Conservation (phyloP, 345 rosid genomes). For the Aquilaria sinensis region DNA sequence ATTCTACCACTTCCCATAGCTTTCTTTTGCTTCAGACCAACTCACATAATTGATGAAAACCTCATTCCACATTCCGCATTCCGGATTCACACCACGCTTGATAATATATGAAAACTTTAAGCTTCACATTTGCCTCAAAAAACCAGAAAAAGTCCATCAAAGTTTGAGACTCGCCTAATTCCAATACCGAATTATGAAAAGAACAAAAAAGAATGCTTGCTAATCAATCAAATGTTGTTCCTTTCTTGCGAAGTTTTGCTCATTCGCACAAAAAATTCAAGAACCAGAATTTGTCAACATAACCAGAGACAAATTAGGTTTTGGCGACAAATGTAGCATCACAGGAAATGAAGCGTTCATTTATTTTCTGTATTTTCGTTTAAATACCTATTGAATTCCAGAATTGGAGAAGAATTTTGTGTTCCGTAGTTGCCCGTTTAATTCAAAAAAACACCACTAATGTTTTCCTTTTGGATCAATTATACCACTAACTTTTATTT, state of each 20-base stretch:
- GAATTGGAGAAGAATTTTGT: conserved; percentile 40
- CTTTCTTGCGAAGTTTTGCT: not conserved
- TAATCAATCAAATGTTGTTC: conserved; percentile 8
- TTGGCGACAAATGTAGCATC: conserved; percentile 20
- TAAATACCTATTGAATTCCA: conserved; percentile 31
- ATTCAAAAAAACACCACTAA: not conserved
- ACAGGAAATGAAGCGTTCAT: not conserved
- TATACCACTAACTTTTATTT: not conserved
- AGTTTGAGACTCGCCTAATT: not conserved
- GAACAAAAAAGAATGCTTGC: not conserved
- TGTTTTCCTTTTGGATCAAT: no score
- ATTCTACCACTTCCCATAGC: conserved; percentile 59
- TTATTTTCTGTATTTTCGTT: not conserved
- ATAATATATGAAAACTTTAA: no score
- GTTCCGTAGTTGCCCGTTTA: conserved; percentile 34
- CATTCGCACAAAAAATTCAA: conserved; percentile 14
- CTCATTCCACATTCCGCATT: conserved; percentile 15
- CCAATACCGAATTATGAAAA: not conserved
- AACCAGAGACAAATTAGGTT: conserved; percentile 23
- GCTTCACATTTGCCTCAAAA: not conserved
- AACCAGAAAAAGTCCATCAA: not conserved
- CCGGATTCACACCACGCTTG: not conserved
- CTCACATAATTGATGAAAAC: not conserved
- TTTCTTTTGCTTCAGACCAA: conserved; percentile 33
- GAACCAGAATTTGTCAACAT: conserved; percentile 34